Conservation (phyloP, 371 early-diverging fungal species). For the Haplosporangium sp. region DNA sequence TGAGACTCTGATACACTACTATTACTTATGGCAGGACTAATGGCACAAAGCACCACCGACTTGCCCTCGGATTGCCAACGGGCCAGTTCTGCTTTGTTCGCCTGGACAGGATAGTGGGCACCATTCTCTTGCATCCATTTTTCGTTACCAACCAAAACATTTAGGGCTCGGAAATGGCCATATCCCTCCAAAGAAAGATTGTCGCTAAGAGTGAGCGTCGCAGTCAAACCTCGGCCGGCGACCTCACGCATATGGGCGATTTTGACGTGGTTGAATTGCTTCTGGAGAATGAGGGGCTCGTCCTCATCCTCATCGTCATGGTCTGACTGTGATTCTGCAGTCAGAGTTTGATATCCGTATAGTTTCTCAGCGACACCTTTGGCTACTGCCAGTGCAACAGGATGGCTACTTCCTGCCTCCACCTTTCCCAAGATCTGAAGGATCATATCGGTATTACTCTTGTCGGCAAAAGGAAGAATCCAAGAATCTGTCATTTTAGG, state of each 20-base stretch:
- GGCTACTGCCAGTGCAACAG: conserved; percentile 51
- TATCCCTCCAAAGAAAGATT: conserved; percentile 47
- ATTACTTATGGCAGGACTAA: conserved; percentile 58
- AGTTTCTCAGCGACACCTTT: conserved; percentile 44
- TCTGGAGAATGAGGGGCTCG: conserved; percentile 24
- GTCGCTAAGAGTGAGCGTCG: conserved; percentile 56
- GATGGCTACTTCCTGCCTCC: conserved; percentile 57
- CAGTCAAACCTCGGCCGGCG: conserved; percentile 75
- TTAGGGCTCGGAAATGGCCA: conserved; percentile 59
- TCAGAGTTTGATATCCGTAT: background rate
- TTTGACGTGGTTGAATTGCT: conserved; percentile 63
- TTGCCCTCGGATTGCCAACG: conserved; percentile 73
- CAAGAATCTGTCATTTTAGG: conserved; percentile 64
- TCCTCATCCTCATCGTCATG: conserved; percentile 24
- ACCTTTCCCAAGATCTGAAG: conserved; percentile 47
- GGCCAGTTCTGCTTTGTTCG: conserved; percentile 44
- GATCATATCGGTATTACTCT: conserved; percentile 22
- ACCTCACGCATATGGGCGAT: conserved; percentile 70
- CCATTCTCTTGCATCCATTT: conserved; percentile 78
- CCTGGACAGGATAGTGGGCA: conserved; percentile 60
- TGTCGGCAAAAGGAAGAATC: conserved; percentile 30
- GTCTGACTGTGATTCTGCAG: background rate
- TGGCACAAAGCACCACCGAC: conserved; percentile 71
- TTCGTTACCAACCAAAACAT: conserved; percentile 74
- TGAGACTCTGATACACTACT: background rate